Conservation (phyloP, 129 eudicot species). For the Solidago caesia region DNA sequence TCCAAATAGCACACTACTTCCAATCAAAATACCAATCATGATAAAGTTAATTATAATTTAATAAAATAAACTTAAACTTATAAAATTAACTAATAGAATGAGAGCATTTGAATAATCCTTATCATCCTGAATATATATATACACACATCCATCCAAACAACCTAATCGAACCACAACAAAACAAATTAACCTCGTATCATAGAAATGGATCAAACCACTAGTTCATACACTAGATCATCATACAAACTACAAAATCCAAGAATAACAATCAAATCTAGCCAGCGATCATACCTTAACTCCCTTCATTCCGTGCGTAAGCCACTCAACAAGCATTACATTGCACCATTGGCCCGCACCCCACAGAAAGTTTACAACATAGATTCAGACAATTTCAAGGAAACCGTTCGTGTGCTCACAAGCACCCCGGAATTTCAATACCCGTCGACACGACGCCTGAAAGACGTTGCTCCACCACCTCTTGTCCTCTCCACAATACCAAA, state of each 20-base stretch:
- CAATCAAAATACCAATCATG: too few relatives aligned
- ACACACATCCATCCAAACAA: background rate
- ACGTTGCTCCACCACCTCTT: constrained; percentile 53
- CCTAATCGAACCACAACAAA: constrained; percentile 12
- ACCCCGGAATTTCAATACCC: constrained; percentile 41
- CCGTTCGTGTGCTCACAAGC: constrained; percentile 67
- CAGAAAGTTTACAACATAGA: constrained; percentile 65
- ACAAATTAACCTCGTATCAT: background rate
- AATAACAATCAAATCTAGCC: background rate
- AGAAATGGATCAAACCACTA: constrained; percentile 25
- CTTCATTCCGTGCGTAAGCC: constrained; percentile 43
- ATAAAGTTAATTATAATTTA: too few relatives aligned
- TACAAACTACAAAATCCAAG: constrained; percentile 12
- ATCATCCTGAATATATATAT: constrained; percentile 16
- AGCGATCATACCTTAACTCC: constrained; percentile 27
- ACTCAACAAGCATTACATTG: constrained; percentile 49
- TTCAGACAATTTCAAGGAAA: constrained; percentile 50
- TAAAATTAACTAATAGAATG: too few relatives aligned
- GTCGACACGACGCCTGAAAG: constrained; percentile 28
- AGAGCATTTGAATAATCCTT: background rate
- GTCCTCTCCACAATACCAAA: constrained; percentile 27
- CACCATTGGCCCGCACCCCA: constrained; percentile 56
- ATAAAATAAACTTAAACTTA: too few relatives aligned
- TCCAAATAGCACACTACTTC: too few relatives aligned
- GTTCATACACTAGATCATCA: constrained; percentile 30